Evolutionary conservation across 192 early-diverging fungal genomes (phyloP), one percentile per base, ranked within the genome.

Genomic region (Backusella westeae): DNA sequence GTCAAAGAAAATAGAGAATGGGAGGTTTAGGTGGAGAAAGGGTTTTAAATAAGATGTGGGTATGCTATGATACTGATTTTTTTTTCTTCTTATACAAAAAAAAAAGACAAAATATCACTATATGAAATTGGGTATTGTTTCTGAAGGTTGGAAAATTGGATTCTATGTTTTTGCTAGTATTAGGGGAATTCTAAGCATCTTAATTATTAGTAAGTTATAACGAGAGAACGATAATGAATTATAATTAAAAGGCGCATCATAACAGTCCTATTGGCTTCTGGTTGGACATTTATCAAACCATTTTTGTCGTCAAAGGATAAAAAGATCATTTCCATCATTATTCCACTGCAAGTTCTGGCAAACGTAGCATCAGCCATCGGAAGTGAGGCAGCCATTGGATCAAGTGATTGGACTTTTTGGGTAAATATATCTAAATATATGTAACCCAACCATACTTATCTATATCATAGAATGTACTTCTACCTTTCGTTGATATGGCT

Each of bases 231-330:
- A 65, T 26, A 23, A 41, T 23, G 32, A 19, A 21, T 3, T 10
- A 65, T 41, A n/a, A 23, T 36, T 52, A 67, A 68, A 46, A 36
- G 17, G 4, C 42, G 36, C 41, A 17, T 9, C 26, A 14, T 29
- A 29, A 26, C 38, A 81, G 80, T 84, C 6, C 46, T 89, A 34
- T 72, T 89, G 15, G 86, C 86, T 1, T 89, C 88, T 4, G 88
- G 88, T 9, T 89, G 86, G 86, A 85, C 87, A 80, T 89, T 89
- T 75, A 87, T 89, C 67, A 87, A 87, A 63, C 86, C 86, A 56
- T 89, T 89, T 71, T 63, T 89, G 23, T 86, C 85, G 3, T 69
- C 76, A 71, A 84, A 83, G 39, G 88, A 89, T 74, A 89, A 89
- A 68, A 80, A 78, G 67, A 78, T 89, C n/a, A 83, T 89, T 36